Conservation (phyloP, 768 basidiomycete species). For the Mrakia blollopis region DNA sequence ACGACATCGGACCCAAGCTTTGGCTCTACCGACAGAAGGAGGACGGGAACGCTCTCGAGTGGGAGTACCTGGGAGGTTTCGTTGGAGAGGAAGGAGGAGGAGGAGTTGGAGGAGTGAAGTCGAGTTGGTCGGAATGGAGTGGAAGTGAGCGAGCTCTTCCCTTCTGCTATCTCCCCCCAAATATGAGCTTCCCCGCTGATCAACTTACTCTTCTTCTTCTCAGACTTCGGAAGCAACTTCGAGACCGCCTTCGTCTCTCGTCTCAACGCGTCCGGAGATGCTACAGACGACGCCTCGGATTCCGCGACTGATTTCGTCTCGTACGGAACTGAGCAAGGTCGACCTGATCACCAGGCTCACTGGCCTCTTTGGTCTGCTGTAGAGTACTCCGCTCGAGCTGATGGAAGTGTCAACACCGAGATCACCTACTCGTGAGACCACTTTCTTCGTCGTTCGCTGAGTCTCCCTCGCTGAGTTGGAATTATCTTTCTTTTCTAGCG, state of each 20-base stretch:
- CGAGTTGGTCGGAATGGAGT: constrained; percentile 33
- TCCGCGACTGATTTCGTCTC: constrained; percentile 33
- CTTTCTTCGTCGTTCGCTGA: neutral
- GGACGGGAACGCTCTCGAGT: constrained; percentile 30
- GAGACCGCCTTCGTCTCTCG: constrained; percentile 36
- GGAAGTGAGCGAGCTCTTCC: constrained; percentile 26
- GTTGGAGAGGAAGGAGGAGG: neutral
- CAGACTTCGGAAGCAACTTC: constrained; percentile 34
- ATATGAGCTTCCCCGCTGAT: too few species aligned
- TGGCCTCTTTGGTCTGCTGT: constrained; percentile 34
- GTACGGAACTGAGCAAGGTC: constrained; percentile 36
- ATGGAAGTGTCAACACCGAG: neutral
- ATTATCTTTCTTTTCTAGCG: constrained; percentile 5
- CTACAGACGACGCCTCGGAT: constrained; percentile 33
- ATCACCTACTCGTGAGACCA: constrained; percentile 6
- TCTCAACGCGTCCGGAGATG: constrained; percentile 34
- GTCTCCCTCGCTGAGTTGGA: neutral
- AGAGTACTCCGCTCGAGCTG: constrained; percentile 5
- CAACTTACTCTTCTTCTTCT: neutral
- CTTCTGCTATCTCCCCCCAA: neutral
- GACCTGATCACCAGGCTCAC: constrained; percentile 30
- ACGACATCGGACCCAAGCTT: constrained; percentile 32
- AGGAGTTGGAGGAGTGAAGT: neutral
- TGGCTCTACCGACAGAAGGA: constrained; percentile 35
- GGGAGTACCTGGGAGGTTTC: constrained; percentile 34